Base-by-base conservation (phyloP, 2,329 filamentous ascomycete species). In the Zopfia rhizophila region DNA sequence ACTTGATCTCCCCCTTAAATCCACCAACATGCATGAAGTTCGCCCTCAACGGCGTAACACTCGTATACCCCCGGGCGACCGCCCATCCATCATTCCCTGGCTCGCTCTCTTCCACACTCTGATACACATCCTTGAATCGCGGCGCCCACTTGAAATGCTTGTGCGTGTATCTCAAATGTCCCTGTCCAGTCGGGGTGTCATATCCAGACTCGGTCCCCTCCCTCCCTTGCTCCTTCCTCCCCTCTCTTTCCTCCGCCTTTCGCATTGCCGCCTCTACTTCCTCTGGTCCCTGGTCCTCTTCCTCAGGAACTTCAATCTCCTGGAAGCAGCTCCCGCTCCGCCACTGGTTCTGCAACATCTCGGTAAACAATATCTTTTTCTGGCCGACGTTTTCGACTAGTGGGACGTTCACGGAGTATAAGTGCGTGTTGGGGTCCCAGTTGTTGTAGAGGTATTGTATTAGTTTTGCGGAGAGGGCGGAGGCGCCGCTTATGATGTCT, bases 111-210 rank as follows among this genome's bases (percentile, higher is more conserved):
- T 91, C 85, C n/a, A 97, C 91, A 57, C 89, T 92, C 66, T 88
- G 84, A 71, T 91, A 91, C 2, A 97, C 91, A 71, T 96, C 92
- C 23, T 83, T 80, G 72, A 97, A 94, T 53, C 84, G 84, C 2
- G 93, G 94, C 35, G 89, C 85, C 94, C 94, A 97, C 74, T 93
- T 95, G 79, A 97, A 97, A 72, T 95, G 89, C 69, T 89, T 90
- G 72, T 96, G 90, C 44, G 78, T 82, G 68, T 91, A 86, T 21
- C 80, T 75, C 28, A 74, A 63, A 38, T 75, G 69, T 8, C 64
- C 56, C 29, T 58, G 63, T 0, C 50, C 53, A 2, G 48, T 52
- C 8, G 67, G 66, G 13, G 68, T 70, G 5, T 66, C 65, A 3
- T 44, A 45, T 27, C 59, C 68, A 60, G 56, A 56, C 65, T 60